Base-by-base conservation (phyloP, 805 yeast species). In the Nakazawaea holstii region DNA sequence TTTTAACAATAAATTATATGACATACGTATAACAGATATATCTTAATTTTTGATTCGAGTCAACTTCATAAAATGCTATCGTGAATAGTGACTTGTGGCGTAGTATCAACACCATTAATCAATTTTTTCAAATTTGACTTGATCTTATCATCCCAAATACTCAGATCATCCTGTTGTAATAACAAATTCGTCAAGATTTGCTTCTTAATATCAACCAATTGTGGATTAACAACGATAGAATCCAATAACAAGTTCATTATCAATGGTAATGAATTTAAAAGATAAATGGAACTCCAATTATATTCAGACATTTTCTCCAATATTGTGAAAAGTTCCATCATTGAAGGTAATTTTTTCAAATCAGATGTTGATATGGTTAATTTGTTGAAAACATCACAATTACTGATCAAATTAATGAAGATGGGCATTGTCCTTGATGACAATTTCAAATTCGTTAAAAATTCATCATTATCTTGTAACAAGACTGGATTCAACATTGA, bases 181-280 rank as follows among this genome's bases (percentile, higher is more conserved):
- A 41, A 13, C 10, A 46, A 41, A 8, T 46, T 35, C 2, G 29
- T 17, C 39, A 46, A 36, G 6, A 41, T 36, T 36, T 28, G 36
- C 20, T 30, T 36, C n/a, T 37, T 46, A 20, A 41, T 11, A 7
- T 35, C 39, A 8, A 36, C n/a, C 6, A 41, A 10, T 11, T 46
- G 45, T 6, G 36, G 36, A 15, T 46, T 36, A 10, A 24, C n/a
- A 9, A 43, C 28, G 8, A 11, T 26, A 1, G 42, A 6, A 17
- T 41, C 46, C 20, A 48, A 30, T n/a, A 48, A 28, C 11, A 14
- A 14, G 29, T 48, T 38, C 50, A 48, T 48, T 3, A 35, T 39
- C 6, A 36, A 7, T 5, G 50, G 50, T 7, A 38, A 27, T 3
- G 28, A 3, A 3, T 29, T 17, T 13, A 43, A n/a, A 8, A 48